Conservation (phyloP, 768 basidiomycete genomes). For the Tubosaeta sp. region DNA sequence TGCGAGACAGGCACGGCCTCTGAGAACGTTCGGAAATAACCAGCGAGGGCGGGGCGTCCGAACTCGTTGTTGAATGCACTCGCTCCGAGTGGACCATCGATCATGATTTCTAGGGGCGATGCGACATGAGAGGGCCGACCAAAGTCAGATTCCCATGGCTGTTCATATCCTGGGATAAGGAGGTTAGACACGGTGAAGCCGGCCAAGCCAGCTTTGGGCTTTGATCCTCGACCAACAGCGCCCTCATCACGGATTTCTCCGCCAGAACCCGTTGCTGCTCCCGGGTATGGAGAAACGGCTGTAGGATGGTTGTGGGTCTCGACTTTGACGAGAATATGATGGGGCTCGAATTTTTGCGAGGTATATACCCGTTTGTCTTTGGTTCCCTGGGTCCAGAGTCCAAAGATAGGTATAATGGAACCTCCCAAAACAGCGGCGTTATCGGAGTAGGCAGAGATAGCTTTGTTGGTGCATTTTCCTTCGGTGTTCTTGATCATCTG, state of each 20-base stretch:
- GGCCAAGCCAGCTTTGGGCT: conserved; percentile 90
- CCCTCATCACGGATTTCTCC: conserved; percentile 99
- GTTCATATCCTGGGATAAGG: conserved; percentile 83
- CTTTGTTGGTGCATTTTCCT: conserved; percentile 64
- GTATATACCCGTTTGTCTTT: conserved; percentile 45
- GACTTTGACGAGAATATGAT: conserved; percentile 93
- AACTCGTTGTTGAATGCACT: conserved; percentile 99
- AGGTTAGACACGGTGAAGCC: conserved; percentile 96
- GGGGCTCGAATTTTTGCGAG: conserved; percentile 54
- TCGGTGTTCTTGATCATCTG: conserved; percentile 98
- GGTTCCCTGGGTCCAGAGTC: conserved; percentile 36
- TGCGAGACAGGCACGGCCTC: conserved; percentile 61
- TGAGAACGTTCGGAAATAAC: conserved; percentile 94
- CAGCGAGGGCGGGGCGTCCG: conserved; percentile 85
- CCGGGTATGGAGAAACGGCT: conserved; percentile 95
- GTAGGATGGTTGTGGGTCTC: conserved; percentile 99
- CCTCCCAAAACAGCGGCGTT: conserved; percentile 95
- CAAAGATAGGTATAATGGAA: conserved; percentile 63
- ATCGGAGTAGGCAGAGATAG: conserved; percentile 96
- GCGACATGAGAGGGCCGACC: conserved; percentile 90
- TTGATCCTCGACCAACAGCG: conserved; percentile 90
- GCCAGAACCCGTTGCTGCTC: conserved; percentile 98
- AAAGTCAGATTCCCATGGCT: conserved; percentile 96
- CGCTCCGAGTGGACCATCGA: conserved; percentile 91
- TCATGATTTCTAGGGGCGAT: conserved; percentile 93